Base-by-base conservation (phyloP, 768 basidiomycete genomes). In the Psilocybe sp. region DNA sequence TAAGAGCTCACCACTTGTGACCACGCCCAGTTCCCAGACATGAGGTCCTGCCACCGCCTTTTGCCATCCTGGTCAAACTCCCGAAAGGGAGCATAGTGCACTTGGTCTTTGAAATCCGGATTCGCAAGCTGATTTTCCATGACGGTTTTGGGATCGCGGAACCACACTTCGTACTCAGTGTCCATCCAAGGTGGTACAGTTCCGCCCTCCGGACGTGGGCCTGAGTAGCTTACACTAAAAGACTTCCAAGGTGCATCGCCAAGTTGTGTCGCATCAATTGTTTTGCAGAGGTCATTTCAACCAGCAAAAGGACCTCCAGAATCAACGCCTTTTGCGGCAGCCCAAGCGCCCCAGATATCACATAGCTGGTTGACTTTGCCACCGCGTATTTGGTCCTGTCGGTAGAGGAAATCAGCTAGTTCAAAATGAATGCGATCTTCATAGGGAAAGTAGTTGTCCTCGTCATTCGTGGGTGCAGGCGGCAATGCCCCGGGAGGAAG, bases 1-100 rank as follows among this genome's bases (percentile, higher is more conserved):
- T 62, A 5, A 28, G 23, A 3, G 7, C 23, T 4, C 59, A 74
- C 72, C 4, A 64, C 67, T 41, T 78, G 72, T 5, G 57, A 46
- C 71, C 70, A 77, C 3, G 69, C 69, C 58, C 63, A 76, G 31
- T 71, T 59, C 2, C 70, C 75, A 0, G 71, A 73, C 69, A 76
- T 73, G 15, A 77, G 54, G 56, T 76, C 60, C 3, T 33, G 36
- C 46, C 56, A 72, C 4, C 53, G 60, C 0, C 66, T 51, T 15
- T 62, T 58, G 0, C 61, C 65, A 7, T 60, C 39, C 0, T 47
- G 38, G 14, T 65, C 63, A 34, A 57, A 54, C 5, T 63, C 61
- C 9, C 59, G 51, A 35, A 66, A 64, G 0, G 73, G 69, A 2
- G 58, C 54, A 41, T 56, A 61, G 46, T 76, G 55, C 48, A 44